A percentile compares a stretch with the other conserved stretches of the same genome.
These are phyloP conservation scores for Fragaria nilgerrensis DNA, from an alignment of 306 rosid genomes.

Conservation along the genomic window DNA sequence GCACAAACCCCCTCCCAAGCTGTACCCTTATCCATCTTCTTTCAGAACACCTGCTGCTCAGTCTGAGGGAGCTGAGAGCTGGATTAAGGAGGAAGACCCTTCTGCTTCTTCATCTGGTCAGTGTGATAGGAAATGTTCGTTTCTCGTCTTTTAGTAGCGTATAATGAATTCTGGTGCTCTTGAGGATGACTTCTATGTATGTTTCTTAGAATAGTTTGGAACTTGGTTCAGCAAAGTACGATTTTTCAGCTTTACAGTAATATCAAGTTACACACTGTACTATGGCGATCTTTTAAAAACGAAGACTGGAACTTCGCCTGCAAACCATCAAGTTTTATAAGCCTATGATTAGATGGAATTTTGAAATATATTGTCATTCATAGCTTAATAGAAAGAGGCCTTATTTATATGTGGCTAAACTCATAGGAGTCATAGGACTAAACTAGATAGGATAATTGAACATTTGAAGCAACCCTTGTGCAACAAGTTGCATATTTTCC, in stretches of 20 bases:
- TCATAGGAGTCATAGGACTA: neutral
- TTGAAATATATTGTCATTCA: neutral
- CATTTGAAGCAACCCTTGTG: neutral
- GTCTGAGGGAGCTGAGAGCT: constrained; percentile 55
- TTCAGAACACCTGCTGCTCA: constrained; percentile 53
- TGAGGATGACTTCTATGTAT: neutral
- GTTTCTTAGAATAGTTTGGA: neutral
- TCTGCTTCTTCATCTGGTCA: constrained; percentile 53
- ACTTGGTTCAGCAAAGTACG: neutral
- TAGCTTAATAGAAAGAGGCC: neutral
- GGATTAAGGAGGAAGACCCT: constrained; percentile 47
- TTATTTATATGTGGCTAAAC: neutral
- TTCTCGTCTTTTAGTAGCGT: neutral
- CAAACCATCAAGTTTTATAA: neutral
- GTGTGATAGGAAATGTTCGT: neutral
- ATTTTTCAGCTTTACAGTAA: neutral
- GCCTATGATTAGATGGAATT: neutral
- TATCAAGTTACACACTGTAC: neutral
- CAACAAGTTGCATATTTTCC: neutral
- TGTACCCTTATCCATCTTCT: constrained; percentile 30
- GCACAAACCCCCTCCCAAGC: constrained; percentile 36
- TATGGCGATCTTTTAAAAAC: neutral
- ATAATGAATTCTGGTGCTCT: neutral
- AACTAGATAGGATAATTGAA: neutral
- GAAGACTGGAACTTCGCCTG: neutral